A percentile compares a stretch with the other conserved stretches of the same genome.
phyloP scores from a whole-genome alignment of 2,329 filamentous ascomycete species.

The Microdochium bolleyi region DNA sequence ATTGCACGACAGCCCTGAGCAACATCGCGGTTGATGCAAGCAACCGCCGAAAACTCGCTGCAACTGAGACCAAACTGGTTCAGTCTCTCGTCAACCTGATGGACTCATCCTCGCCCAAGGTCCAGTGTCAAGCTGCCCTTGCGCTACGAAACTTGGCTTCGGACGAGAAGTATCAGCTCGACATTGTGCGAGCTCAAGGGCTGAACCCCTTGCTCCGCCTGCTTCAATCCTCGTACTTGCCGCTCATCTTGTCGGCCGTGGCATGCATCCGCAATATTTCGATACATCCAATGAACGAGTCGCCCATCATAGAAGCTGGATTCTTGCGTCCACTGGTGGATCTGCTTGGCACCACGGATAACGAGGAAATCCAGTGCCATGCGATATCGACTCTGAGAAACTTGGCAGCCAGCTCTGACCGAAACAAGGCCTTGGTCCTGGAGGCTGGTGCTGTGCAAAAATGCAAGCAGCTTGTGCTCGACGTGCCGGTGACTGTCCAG shows the following conservation, averaged over 20 bases:
- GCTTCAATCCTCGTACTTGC: constrained; percentile 89
- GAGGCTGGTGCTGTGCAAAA: constrained; percentile 97
- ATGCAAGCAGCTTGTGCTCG: constrained; percentile 92
- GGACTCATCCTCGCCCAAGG: constrained; percentile 95
- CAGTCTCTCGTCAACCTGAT: constrained; percentile 92
- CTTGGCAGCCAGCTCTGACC: constrained; percentile 89
- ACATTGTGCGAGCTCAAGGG: constrained; percentile 87
- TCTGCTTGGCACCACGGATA: constrained; percentile 87
- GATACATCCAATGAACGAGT: constrained; percentile 95
- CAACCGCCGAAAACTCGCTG: constrained; percentile 84
- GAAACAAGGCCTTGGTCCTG: constrained; percentile 95
- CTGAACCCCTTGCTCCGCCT: constrained; percentile 80
- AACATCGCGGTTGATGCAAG: constrained; percentile 94
- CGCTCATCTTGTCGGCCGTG: constrained; percentile 91
- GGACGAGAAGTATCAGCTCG: constrained; percentile 96
- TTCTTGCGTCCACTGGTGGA: constrained; percentile 93
- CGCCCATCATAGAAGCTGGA: constrained; percentile 94
- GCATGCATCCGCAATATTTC: constrained; percentile 99
- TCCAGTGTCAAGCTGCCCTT: constrained; percentile 93
- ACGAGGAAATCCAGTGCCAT: constrained; percentile 98
- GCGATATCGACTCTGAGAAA: constrained; percentile 96
- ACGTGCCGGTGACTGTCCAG: constrained; percentile 89
- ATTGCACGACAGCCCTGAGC: constrained; percentile 96
- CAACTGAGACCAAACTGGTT: constrained; percentile 84
- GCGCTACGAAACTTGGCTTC: constrained; percentile 92